Evolutionary conservation across 208 protist species (phyloP), one percentile per base, ranked within the genome.

Genomic region (Trypanosoma brucei): DNA sequence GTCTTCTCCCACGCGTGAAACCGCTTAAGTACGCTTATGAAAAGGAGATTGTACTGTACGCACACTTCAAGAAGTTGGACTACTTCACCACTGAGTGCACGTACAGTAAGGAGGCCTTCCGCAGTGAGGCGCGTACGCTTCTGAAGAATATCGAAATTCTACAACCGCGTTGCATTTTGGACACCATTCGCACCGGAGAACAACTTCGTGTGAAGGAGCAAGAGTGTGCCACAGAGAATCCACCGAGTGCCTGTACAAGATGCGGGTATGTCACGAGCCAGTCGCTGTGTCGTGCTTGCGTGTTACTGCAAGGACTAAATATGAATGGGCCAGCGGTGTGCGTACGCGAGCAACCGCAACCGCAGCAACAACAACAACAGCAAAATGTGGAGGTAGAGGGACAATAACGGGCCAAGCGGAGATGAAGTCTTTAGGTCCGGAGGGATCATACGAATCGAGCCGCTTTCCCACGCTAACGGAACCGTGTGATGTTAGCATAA

Each of bases 1-100:
- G 83, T n/a, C 68, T 79, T 14, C 42, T 97, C 37, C 79, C 89
- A 11, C 83, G 97, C 31, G 93, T 91, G 31, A 99, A 99, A 81
- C 98, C 98, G 45, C 91, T 99, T 57, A 98, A 98, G 72, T 97
- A 97, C 76, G 88, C 90, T 11, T 98, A 98, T 72, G 88, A 99
- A 70, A 98, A 98, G 76, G 97, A 99, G 57, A 99, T 99, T 69
- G 98, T 99, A 7, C 81, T 99, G 59, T 99, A 99, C 69, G 97
- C 97, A 2, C 94, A 98, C 75, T 98, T 97, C 55, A 97, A 98
- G 62, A 84, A 97, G 62, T 83, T 99, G 9, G 93, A 98, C 72
- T 99, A 99, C 83, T 98, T 98, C 68, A 95, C 91, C 1, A 98
- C 97, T 2, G 97, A 99, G 74, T 99, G 97, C 81, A 96, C 91